These are phyloP conservation scores for Backusella morwellensis DNA, from an alignment of 192 early-diverging fungal genomes.

Conservation along the genomic window DNA sequence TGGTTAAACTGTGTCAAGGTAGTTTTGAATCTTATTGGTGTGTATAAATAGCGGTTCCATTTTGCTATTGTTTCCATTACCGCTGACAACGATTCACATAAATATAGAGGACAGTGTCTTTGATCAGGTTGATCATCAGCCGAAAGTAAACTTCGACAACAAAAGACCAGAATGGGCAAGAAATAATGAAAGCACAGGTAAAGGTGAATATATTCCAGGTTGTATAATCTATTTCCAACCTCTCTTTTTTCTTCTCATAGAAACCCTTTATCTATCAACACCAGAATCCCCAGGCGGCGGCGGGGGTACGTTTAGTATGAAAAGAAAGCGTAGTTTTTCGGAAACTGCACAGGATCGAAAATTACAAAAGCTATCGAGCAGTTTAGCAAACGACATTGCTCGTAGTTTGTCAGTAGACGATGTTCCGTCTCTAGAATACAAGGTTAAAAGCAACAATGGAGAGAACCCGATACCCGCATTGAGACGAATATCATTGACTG, in stretches of 20 bases:
- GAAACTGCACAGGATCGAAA: conserved; percentile 33
- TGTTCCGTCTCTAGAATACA: not conserved
- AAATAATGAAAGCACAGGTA: conserved; percentile 13
- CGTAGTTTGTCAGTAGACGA: conserved; percentile 31
- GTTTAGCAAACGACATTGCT: conserved; percentile 35
- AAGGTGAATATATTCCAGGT: not conserved
- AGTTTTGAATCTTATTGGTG: conserved; percentile 22
- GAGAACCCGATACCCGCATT: conserved; percentile 21
- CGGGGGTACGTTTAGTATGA: not conserved
- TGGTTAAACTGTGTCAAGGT: conserved; percentile 27
- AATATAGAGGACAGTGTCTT: conserved; percentile 25
- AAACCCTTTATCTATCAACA: not conserved
- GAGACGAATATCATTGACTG: conserved; percentile 24
- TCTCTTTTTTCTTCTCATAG: not conserved
- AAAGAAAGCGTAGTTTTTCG: conserved; percentile 36
- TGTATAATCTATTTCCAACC: not conserved
- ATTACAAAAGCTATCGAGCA: conserved; percentile 26
- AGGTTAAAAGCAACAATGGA: not conserved
- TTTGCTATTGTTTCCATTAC: not conserved
- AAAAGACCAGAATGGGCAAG: conserved; percentile 3
- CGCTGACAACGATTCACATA: not conserved
- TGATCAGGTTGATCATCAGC: conserved; percentile 3
- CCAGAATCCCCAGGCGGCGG: not conserved
- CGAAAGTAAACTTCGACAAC: not conserved
- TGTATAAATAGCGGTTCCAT: not conserved